Conservation (phyloP, 116 monocot genomes). For the Zostera marina region DNA sequence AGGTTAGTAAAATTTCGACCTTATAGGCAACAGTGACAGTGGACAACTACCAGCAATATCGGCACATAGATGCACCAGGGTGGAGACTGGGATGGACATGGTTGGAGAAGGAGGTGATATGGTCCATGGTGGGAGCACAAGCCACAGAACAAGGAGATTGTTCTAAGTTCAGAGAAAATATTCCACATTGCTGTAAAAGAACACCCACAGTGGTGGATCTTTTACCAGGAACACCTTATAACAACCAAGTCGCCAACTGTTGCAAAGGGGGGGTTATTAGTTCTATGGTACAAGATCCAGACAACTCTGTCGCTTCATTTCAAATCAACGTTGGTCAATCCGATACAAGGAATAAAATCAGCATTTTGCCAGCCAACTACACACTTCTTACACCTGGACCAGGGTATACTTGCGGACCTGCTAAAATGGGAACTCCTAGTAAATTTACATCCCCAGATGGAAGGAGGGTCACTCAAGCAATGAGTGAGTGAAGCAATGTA, state of each 20-base stretch:
- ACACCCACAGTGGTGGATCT: conserved; percentile 43
- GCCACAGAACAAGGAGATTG: conserved; percentile 73
- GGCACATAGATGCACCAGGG: conserved; percentile 52
- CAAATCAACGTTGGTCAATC: conserved; percentile 15
- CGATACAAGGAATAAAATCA: conserved; percentile 9
- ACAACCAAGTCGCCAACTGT: conserved; percentile 49
- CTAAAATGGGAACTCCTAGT: not conserved
- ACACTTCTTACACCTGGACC: conserved; percentile 10
- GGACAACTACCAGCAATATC: conserved; percentile 64
- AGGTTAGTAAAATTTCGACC: no score
- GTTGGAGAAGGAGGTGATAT: conserved; percentile 69
- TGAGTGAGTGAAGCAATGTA: conserved; percentile 17
- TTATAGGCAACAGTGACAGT: conserved; percentile 50
- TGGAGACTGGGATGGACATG: conserved; percentile 71
- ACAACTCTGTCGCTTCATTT: conserved; percentile 5
- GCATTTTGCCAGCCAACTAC: conserved; percentile 9
- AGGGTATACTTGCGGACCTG: conserved; percentile 21
- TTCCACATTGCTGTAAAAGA: conserved; percentile 54
- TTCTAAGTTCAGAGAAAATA: conserved; percentile 38
- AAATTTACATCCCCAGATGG: conserved; percentile 5
- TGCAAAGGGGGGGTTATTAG: conserved; percentile 50
- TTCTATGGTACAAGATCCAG: conserved; percentile 7
- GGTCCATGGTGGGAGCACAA: conserved; percentile 57
- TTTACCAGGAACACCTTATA: conserved; percentile 39
- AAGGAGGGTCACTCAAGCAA: conserved; percentile 13